Evolutionary conservation across 1,284 basidiomycete genomes (phyloP).

Genomic region (Tetrapyrgos nigripes): DNA sequence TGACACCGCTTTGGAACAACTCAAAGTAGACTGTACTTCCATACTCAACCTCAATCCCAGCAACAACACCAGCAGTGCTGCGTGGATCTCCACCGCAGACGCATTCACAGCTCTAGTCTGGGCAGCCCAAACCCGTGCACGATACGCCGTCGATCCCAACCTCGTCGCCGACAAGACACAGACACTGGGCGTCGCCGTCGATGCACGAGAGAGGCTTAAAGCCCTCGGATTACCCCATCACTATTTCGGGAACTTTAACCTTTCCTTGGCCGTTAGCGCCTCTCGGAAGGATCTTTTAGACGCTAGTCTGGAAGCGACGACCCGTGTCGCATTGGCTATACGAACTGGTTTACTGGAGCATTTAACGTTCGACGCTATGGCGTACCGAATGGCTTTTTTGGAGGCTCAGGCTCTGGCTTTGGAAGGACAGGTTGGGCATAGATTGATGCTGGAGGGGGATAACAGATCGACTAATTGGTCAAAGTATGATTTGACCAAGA

Average conservation of each 20-base stretch:
- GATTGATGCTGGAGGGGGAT: conserved; percentile 6
- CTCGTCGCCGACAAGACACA: background rate
- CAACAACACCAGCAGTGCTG: background rate
- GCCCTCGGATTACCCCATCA: background rate
- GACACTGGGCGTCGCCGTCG: conserved; percentile 2
- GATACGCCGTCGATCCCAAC: background rate
- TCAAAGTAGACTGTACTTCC: conserved; percentile 8
- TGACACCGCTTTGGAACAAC: background rate
- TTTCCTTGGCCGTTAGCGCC: background rate
- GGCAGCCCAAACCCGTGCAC: conserved; percentile 13
- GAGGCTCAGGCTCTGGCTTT: background rate
- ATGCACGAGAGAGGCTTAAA: conserved; percentile 5
- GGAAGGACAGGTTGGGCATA: background rate
- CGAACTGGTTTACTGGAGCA: conserved; percentile 4
- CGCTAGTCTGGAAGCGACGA: background rate
- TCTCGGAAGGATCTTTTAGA: background rate
- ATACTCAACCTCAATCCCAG: too few relatives aligned
- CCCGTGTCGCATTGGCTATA: conserved; percentile 7
- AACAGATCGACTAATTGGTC: conserved; percentile 15
- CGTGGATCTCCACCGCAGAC: conserved; percentile 14
- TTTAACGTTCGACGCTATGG: conserved; percentile 3
- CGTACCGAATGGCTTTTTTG: conserved; percentile 6
- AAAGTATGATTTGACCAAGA: conserved; percentile 7
- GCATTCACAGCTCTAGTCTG: conserved; percentile 15
- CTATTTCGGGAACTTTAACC: conserved; percentile 16